Evolutionary conservation across 768 basidiomycete species (phyloP).

Genomic region (Suillus brevipes): DNA sequence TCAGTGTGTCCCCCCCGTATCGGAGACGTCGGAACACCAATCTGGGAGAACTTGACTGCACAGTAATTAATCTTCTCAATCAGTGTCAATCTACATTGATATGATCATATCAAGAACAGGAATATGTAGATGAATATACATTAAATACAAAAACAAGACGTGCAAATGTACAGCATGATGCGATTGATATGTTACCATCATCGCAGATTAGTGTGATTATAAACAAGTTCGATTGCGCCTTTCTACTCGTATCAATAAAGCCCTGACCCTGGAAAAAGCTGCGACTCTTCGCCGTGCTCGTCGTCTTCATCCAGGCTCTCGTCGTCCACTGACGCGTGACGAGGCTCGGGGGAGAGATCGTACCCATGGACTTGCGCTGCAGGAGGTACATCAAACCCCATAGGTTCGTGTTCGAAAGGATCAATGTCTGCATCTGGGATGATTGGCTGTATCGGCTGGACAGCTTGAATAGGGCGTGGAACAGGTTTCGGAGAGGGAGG

Average conservation of each 20-base stretch:
- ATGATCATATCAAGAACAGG: background rate
- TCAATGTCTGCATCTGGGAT: conserved; percentile 33
- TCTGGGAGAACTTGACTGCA: background rate
- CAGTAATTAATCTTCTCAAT: background rate
- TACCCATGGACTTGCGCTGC: conserved; percentile 15
- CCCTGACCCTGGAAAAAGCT: conserved; percentile 45
- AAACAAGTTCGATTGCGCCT: background rate
- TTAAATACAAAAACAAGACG: conserved; percentile 23
- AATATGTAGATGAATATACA: conserved; percentile 15
- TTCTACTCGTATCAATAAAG: conserved; percentile 32
- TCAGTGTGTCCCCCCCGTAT: background rate
- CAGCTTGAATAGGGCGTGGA: conserved; percentile 10
- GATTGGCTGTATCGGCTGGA: conserved; percentile 17
- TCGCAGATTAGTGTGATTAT: conserved; percentile 3
- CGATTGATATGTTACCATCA: conserved; percentile 15
- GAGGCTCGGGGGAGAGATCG: conserved; percentile 22
- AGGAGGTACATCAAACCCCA: conserved; percentile 17
- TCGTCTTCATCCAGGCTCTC: conserved; percentile 19
- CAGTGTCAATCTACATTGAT: background rate
- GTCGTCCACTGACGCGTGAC: conserved; percentile 28
- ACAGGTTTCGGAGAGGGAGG: conserved; percentile 10
- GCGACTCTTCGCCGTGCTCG: conserved; percentile 34
- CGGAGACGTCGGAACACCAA: background rate
- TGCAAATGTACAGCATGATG: conserved; percentile 14
- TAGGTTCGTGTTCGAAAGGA: conserved; percentile 34